Evolutionary conservation across 2,329 filamentous ascomycete genomes (phyloP), one percentile per base, ranked within the genome.

Genomic region (Salinomyces thailandicus): DNA sequence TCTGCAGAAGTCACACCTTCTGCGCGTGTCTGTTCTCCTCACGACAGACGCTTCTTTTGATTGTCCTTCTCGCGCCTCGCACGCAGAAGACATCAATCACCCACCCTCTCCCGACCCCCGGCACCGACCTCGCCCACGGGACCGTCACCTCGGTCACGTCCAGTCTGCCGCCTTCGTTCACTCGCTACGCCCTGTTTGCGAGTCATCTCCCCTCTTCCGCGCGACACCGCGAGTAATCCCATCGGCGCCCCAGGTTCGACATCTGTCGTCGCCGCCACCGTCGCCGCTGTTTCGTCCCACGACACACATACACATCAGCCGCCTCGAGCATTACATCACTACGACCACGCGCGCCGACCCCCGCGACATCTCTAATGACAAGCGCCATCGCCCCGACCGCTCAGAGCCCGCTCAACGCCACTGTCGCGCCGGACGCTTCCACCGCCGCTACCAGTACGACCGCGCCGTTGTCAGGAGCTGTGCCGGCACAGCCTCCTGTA

Each of bases 311-410:
- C 36, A 31, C 31, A 40, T 40, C 42, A 37, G 34, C 24, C 17
- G 36, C 19, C 27, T 33, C 40, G 30, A 9, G 17, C 26, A 31
- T 22, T 31, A 33, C 37, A 30, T 26, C 41, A 17, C 18, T n/a
- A 11, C 38, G 22, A 36, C 14, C 18, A 33, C 16, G 9, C 30
- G n/a, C 39, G 31, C 45, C 34, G 31, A 37, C 43, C 35, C 37
- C 46, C 27, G 33, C 40, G 18, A 29, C 31, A 47, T 55, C 69
- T 37, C 69, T 73, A 71, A 77, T 78, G 74, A 77, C 67, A 64
- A 75, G 72, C 69, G 70, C 69, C 61, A 64, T 66, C 59, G 62
- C 69, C 59, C 61, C 64, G 59, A 63, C 66, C 63, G 65, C 50
- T 37, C 48, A 59, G 43, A 60, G 55, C 50, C 66, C 66, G 57